A percentile compares a stretch with the other conserved stretches of the same genome.
phyloP scores from a whole-genome alignment of 1,284 basidiomycete genomes.

The Rhizoctonia solani region DNA sequence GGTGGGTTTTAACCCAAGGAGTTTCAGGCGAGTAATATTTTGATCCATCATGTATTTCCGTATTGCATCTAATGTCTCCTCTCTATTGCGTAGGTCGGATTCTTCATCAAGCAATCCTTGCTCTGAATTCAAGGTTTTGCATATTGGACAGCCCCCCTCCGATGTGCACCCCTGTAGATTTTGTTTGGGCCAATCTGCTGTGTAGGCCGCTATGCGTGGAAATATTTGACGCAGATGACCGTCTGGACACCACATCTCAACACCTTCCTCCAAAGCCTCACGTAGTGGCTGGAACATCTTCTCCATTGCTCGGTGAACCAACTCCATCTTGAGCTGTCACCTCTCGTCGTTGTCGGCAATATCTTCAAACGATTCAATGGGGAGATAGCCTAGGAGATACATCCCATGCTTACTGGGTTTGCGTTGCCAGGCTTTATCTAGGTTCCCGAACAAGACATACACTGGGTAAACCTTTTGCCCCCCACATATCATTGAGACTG shows the following conservation, averaged over 20 bases:
- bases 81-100: neutral
- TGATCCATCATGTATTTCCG: neutral
- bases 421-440: constrained; percentile 16
- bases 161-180: constrained; percentile 1
- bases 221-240: neutral
- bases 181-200: constrained; percentile 14
- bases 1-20: neutral
- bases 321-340: neutral
- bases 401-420: constrained; percentile 21
- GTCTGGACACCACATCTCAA: constrained; percentile 26
- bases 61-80: constrained; percentile 13
- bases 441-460: constrained; percentile 23
- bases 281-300: neutral
- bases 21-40: neutral
- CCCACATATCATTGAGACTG: neutral
- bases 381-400: constrained; percentile 32
- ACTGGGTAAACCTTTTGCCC: constrained; percentile 20
- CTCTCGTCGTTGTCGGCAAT: neutral
- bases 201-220: neutral
- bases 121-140: neutral
- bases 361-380: constrained; percentile 18
- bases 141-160: constrained; percentile 7
- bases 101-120: neutral
- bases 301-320: constrained; percentile 7
- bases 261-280: neutral